Conservation (phyloP, 2,329 filamentous ascomycete genomes). For the Ilyonectria destructans region DNA sequence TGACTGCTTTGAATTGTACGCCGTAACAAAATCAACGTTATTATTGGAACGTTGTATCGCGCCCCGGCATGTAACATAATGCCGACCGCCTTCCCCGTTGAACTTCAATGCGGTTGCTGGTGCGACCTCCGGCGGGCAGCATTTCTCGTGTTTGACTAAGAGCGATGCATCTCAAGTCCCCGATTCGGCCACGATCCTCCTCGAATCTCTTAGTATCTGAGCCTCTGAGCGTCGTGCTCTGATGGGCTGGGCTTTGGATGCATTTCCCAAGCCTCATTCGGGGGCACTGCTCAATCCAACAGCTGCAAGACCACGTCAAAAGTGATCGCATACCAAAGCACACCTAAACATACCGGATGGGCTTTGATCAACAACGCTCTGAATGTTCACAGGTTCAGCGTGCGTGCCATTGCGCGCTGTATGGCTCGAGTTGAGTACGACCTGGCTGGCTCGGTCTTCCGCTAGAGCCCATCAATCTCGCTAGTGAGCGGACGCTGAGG, state of each 20-base stretch:
- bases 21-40: background rate
- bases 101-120: background rate
- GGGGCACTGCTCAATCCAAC: background rate
- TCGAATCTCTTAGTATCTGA: background rate
- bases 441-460: background rate
- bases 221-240: background rate
- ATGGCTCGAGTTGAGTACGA: conserved; percentile 34
- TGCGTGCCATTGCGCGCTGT: conserved; percentile 23
- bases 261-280: background rate
- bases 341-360: conserved; percentile 27
- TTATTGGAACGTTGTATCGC: conserved; percentile 1
- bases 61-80: background rate
- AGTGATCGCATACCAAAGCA: conserved; percentile 16
- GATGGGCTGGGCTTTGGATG: background rate
- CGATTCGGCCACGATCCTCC: background rate
- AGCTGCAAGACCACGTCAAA: conserved; percentile 23
- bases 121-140: background rate
- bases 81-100: background rate
- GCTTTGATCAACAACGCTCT: conserved; percentile 5
- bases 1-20: background rate
- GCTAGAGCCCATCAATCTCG: background rate
- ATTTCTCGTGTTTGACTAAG: conserved; percentile 18
- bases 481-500: conserved; percentile 33
- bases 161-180: background rate
- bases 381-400: conserved; percentile 12